Conservation (phyloP, 805 yeast species). For the Barnettozyma botsteinii region DNA sequence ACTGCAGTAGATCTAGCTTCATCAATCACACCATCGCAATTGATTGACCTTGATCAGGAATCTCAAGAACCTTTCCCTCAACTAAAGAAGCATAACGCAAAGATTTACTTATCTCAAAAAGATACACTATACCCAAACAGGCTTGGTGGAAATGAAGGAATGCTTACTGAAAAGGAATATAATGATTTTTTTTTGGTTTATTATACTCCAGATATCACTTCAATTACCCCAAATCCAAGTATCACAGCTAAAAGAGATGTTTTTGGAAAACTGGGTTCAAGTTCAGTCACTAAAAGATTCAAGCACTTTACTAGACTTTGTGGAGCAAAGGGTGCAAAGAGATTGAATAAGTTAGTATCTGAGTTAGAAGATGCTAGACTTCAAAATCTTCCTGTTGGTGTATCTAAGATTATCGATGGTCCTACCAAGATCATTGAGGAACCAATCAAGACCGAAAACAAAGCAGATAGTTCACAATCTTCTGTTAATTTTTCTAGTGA, state of each 20-base stretch:
- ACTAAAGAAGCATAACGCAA: not conserved
- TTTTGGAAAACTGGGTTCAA: constrained; percentile 12
- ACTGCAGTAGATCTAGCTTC: constrained; percentile 8
- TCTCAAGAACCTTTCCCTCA: not conserved
- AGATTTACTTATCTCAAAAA: constrained; percentile 9
- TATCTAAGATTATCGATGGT: constrained; percentile 2
- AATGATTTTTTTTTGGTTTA: constrained; percentile 16
- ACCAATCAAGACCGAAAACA: not conserved
- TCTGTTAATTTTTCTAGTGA: constrained; percentile 6
- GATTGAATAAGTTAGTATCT: constrained; percentile 8
- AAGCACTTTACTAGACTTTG: constrained; percentile 10
- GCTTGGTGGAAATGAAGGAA: constrained; percentile 16
- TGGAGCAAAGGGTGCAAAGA: constrained; percentile 6
- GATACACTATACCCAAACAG: constrained; percentile 10
- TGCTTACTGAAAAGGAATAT: constrained; percentile 13
- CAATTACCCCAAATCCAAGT: constrained; percentile 13
- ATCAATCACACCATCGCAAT: constrained; percentile 12
- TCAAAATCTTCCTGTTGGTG: not conserved
- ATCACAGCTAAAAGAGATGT: constrained; percentile 10
- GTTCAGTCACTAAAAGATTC: constrained; percentile 13
- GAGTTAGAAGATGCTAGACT: constrained; percentile 5
- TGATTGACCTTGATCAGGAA: constrained; percentile 1
- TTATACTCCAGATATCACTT: constrained; percentile 7
- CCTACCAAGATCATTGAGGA: not conserved
- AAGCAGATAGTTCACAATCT: not conserved